Percentiles rank a stretch among this genome's conserved stretches.
phyloP scores from a whole-genome alignment of 1,284 basidiomycete species.

The Leucoagaricus sp. region DNA sequence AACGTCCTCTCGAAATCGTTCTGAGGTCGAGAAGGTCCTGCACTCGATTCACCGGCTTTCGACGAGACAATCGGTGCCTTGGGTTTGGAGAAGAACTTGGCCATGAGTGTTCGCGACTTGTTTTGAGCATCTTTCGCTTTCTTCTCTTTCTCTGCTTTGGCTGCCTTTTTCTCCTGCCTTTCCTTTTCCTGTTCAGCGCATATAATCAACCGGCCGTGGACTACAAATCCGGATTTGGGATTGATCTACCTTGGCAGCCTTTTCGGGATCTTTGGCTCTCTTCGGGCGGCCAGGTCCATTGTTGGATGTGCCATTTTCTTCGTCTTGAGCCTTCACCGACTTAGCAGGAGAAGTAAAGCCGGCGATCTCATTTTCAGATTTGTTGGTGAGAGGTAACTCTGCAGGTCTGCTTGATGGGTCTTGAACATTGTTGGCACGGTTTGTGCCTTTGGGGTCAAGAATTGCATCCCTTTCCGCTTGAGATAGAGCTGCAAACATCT shows the following conservation, averaged over 20 bases:
- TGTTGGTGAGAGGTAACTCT: constrained; percentile 18
- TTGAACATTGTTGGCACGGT: constrained; percentile 43
- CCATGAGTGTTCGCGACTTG: constrained; percentile 74
- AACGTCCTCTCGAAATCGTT: constrained; percentile 77
- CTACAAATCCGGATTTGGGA: not conserved
- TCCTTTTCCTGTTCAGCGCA: constrained; percentile 57
- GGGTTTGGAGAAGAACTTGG: constrained; percentile 71
- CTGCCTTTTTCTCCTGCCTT: constrained; percentile 61
- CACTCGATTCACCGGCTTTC: constrained; percentile 30
- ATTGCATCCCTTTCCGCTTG: constrained; percentile 56
- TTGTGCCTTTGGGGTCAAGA: constrained; percentile 50
- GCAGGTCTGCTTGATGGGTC: constrained; percentile 33
- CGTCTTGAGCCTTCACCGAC: constrained; percentile 3
- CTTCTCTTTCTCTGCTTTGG: constrained; percentile 66
- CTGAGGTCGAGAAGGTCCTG: constrained; percentile 41
- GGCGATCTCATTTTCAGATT: constrained; percentile 40
- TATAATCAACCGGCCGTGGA: not conserved
- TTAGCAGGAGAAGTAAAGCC: constrained; percentile 14
- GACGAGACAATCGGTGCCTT: constrained; percentile 32
- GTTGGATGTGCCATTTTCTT: constrained; percentile 3
- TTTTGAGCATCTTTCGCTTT: constrained; percentile 68
- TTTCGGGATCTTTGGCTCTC: constrained; percentile 58
- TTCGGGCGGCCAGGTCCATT: constrained; percentile 44
- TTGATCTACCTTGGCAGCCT: constrained; percentile 59
- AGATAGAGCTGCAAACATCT: constrained; percentile 55